phyloP scores from a whole-genome alignment of 116 monocot genomes.

The Dioscorea cayenensis region DNA sequence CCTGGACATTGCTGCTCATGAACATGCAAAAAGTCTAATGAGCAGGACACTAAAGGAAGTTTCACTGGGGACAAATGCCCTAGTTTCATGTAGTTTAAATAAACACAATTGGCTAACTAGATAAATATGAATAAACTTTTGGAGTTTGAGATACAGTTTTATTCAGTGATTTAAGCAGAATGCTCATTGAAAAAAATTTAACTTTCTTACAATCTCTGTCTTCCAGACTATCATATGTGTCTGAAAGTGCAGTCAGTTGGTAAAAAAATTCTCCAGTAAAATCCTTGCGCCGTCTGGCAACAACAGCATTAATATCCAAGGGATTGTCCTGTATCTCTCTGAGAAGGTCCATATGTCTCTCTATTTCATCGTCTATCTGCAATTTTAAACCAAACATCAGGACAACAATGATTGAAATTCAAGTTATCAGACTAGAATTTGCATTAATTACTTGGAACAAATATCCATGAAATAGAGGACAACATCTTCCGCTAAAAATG shows the following conservation, averaged over 20 bases:
- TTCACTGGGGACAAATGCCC: neutral
- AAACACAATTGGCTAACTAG: neutral
- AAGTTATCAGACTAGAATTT: neutral
- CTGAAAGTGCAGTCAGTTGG: constrained; percentile 49
- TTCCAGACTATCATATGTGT: constrained; percentile 52
- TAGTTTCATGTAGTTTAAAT: too few relatives aligned
- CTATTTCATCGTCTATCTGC: constrained; percentile 86
- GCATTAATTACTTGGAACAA: too few relatives aligned
- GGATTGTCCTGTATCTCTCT: constrained; percentile 71
- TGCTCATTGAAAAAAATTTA: neutral
- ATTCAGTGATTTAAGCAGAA: too few relatives aligned
- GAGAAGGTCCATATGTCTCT: constrained; percentile 60
- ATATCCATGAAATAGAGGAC: neutral
- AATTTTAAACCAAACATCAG: neutral
- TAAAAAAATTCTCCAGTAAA: constrained; percentile 81
- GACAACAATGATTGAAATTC: neutral
- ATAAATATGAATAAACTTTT: neutral
- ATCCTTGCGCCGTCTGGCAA: constrained; percentile 76
- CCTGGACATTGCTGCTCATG: constrained; percentile 62
- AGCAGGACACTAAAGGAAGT: constrained; percentile 1
- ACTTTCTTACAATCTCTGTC: constrained; percentile 70
- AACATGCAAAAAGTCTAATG: constrained; percentile 11
- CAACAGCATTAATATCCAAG: constrained; percentile 66
- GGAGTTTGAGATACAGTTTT: too few relatives aligned
- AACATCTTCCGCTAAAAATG: neutral